Percentiles rank a stretch among this genome's conserved stretches.
Evolutionary conservation across 768 basidiomycete genomes (phyloP).

Genomic region (Boletus eberwhitei): DNA sequence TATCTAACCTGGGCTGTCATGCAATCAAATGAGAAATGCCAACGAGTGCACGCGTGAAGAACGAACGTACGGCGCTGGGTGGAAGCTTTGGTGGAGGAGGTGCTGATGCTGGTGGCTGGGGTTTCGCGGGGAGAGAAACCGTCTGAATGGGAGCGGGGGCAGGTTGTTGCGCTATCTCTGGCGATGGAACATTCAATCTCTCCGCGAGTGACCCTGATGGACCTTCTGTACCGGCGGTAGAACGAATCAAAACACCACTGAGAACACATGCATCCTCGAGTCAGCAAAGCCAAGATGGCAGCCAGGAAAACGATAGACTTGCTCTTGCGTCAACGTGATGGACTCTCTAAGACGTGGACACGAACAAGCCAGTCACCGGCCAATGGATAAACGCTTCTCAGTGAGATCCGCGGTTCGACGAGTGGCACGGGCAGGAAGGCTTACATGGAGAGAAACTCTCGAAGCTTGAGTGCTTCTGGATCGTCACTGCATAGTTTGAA

Average conservation of each 20-base stretch:
- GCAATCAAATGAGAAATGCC: not conserved
- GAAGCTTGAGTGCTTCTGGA: slow-evolving; percentile 22
- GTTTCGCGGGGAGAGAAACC: not conserved
- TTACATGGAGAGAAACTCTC: slow-evolving; percentile 29
- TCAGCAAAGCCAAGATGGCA: slow-evolving; percentile 7
- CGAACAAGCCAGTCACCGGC: not conserved
- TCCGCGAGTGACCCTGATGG: not conserved
- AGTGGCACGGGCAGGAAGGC: not conserved
- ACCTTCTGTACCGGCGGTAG: slow-evolving; percentile 3
- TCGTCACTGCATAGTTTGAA: slow-evolving; percentile 23
- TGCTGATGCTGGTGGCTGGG: not conserved
- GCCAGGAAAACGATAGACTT: slow-evolving; percentile 9
- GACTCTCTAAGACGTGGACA: slow-evolving; percentile 10
- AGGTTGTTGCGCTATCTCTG: not conserved
- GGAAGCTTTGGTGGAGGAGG: not conserved
- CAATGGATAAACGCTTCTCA: not conserved
- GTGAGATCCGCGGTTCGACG: slow-evolving; percentile 5
- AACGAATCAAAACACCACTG: slow-evolving; percentile 14
- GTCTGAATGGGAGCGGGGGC: not conserved
- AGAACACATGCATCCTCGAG: not conserved
- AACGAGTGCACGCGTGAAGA: not conserved
- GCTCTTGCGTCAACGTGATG: slow-evolving; percentile 24
- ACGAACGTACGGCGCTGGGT: slow-evolving; percentile 11
- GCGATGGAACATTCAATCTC: not conserved
- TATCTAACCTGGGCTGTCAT: slow-evolving; percentile 17